Evolutionary conservation across 208 protist genomes (phyloP).

Genomic region (Leishmania turanica): DNA sequence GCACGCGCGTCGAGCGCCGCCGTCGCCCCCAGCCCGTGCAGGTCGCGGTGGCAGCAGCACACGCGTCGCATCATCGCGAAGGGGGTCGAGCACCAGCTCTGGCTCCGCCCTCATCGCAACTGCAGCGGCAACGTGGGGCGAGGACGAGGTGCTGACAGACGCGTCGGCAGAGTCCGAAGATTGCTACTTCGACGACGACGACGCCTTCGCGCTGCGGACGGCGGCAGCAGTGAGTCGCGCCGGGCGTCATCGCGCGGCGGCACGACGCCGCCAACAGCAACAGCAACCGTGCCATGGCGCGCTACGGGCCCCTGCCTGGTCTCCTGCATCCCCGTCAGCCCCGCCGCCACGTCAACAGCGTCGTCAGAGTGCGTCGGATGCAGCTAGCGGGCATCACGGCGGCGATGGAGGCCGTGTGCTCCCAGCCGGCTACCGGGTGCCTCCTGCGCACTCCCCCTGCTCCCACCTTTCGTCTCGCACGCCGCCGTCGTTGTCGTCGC

Average conservation of each 20-base stretch:
- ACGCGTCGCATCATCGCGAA: neutral
- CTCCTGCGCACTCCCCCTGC: slow-evolving; percentile 6
- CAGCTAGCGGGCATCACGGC: neutral
- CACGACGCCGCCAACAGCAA: neutral
- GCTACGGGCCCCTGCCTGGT: neutral
- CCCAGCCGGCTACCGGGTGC: slow-evolving; percentile 1
- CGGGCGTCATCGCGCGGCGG: neutral
- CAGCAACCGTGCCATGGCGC: neutral
- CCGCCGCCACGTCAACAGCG: neutral
- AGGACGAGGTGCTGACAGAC: neutral
- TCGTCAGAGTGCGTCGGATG: neutral
- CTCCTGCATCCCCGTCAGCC: neutral
- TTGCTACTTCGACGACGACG: slow-evolving; percentile 20
- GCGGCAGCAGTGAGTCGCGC: neutral
- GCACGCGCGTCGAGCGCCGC: neutral
- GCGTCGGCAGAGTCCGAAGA: neutral
- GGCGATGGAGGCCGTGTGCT: neutral
- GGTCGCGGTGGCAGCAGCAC: neutral
- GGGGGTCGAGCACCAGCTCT: neutral
- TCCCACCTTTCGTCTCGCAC: neutral
- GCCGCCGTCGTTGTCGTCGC: neutral
- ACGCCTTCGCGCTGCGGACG: neutral
- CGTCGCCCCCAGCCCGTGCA: neutral
- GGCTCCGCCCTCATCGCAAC: neutral
- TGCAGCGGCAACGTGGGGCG: neutral